A percentile compares a stretch with the other conserved stretches of the same genome.
Conservation (phyloP, 139 green algal genomes). For the Mychonastes homosphaera region DNA sequence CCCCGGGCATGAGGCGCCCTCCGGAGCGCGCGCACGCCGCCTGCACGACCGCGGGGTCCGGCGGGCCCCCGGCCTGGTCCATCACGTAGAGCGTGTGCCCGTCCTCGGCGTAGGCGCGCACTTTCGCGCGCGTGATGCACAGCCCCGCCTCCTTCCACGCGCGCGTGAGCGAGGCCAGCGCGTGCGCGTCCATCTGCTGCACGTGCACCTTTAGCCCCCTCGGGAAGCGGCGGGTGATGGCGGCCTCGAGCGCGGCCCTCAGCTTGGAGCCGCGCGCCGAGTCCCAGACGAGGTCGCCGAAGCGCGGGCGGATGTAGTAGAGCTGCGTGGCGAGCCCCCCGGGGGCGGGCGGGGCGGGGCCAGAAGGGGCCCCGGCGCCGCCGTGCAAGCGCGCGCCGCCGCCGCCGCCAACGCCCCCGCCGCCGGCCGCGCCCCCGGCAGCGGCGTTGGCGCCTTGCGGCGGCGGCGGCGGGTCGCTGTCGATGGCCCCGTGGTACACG, state of each 20-base stretch:
- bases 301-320: slow-evolving; percentile 51
- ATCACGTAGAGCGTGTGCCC: slow-evolving; percentile 25
- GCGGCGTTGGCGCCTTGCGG: no score
- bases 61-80: slow-evolving; percentile 13
- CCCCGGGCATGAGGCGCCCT: no score
- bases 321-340: slow-evolving; percentile 52
- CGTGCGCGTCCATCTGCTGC: slow-evolving; percentile 1
- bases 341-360: slow-evolving; percentile 6
- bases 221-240: slow-evolving; percentile 67
- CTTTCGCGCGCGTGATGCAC: slow-evolving; percentile 18
- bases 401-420: no score
- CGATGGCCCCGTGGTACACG: slow-evolving; percentile 88
- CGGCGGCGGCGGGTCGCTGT: slow-evolving; percentile 31
- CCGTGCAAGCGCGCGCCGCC: no score
- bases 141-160: slow-evolving; percentile 32
- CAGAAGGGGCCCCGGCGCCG: no score
- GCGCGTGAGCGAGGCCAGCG: slow-evolving; percentile 25
- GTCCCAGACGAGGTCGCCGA: slow-evolving; percentile 45
- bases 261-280: slow-evolving; percentile 46
- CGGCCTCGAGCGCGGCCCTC: slow-evolving; percentile 57
- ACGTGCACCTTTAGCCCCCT: slow-evolving; percentile 56
- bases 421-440: no score
- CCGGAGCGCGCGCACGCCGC: slow-evolving; percentile 10
- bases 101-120: slow-evolving; percentile 17
- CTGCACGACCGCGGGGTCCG: slow-evolving; percentile 19